phyloP scores from a whole-genome alignment of 805 yeast genomes.

The Pichia paraexigua region DNA sequence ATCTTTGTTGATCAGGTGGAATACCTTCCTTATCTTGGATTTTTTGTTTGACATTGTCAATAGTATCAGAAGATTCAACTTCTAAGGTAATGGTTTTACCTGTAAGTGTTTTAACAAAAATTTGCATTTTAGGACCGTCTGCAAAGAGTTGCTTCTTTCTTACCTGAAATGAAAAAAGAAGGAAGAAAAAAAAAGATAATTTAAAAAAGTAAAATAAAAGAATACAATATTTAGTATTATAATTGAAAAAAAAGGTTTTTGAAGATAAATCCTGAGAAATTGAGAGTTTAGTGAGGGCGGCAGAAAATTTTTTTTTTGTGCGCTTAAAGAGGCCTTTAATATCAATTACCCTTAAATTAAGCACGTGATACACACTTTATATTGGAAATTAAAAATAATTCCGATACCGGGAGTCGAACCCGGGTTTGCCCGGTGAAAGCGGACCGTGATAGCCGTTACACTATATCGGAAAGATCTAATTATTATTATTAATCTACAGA shows the following conservation, averaged over 20 bases:
- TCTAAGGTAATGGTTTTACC: conserved; percentile 77
- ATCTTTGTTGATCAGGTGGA: conserved; percentile 99
- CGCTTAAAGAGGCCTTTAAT: too few species aligned
- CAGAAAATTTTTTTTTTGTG: too few species aligned
- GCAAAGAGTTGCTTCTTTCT: conserved; percentile 34
- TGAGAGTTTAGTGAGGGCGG: too few species aligned
- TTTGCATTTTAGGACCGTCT: conserved; percentile 45
- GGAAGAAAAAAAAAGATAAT: background rate
- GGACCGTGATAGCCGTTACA: conserved; percentile 80
- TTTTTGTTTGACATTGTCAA: conserved; percentile 93
- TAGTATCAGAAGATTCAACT: conserved; percentile 96
- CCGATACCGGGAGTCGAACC: conserved; percentile 84
- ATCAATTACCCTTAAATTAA: too few species aligned
- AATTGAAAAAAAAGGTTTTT: too few species aligned
- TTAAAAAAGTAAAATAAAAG: too few species aligned
- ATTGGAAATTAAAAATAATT: conserved; percentile 22
- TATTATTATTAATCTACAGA: too few species aligned
- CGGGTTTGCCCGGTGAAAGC: conserved; percentile 79
- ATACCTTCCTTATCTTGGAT: conserved; percentile 98
- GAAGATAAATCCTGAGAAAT: too few species aligned
- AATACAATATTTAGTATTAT: too few species aligned
- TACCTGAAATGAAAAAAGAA: conserved; percentile 14
- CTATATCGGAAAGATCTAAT: conserved; percentile 61
- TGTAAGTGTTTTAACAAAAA: conserved; percentile 48
- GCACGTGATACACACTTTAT: too few species aligned